phyloP scores from a whole-genome alignment of 208 protist species.

The Borovskyia barvae region DNA sequence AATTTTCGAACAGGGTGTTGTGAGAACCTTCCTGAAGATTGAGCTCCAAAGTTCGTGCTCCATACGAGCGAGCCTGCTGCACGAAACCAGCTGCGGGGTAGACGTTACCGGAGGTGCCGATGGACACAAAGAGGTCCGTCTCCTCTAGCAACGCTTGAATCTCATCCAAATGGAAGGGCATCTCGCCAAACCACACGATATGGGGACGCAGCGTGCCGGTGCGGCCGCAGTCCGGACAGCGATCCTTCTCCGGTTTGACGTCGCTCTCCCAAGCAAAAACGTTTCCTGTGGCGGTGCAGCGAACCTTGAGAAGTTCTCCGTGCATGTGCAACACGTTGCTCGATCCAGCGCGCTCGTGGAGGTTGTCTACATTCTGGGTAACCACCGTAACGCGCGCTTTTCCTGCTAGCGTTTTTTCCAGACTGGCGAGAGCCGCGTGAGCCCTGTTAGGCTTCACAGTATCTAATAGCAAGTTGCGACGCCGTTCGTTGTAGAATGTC shows the following conservation, averaged over 20 bases:
- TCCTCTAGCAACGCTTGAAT: constrained; percentile 33
- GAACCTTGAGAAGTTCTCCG: constrained; percentile 73
- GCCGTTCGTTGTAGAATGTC: constrained; percentile 65
- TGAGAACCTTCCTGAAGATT: constrained; percentile 55
- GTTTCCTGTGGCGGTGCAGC: constrained; percentile 36
- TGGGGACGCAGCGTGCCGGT: constrained; percentile 64
- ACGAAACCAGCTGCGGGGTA: constrained; percentile 76
- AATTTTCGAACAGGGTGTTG: constrained; percentile 38
- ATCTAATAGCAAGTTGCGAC: constrained; percentile 27
- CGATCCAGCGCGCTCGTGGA: constrained; percentile 72
- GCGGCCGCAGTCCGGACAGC: constrained; percentile 43
- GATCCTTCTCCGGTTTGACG: constrained; percentile 27
- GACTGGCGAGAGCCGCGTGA: constrained; percentile 43
- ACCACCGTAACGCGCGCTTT: constrained; percentile 39
- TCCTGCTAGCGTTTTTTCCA: constrained; percentile 41
- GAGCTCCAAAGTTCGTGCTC: constrained; percentile 52
- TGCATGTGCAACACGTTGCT: constrained; percentile 76
- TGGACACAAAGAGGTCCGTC: constrained; percentile 68
- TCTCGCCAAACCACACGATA: constrained; percentile 86
- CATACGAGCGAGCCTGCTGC: constrained; percentile 25
- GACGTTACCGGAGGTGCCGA: constrained; percentile 73
- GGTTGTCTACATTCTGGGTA: constrained; percentile 81
- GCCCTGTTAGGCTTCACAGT: constrained; percentile 52
- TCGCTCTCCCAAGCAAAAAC: constrained; percentile 32
- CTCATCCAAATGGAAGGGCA: constrained; percentile 65